These are phyloP conservation scores for Russula emetica DNA, from an alignment of 768 basidiomycete genomes.

Conservation along the genomic window DNA sequence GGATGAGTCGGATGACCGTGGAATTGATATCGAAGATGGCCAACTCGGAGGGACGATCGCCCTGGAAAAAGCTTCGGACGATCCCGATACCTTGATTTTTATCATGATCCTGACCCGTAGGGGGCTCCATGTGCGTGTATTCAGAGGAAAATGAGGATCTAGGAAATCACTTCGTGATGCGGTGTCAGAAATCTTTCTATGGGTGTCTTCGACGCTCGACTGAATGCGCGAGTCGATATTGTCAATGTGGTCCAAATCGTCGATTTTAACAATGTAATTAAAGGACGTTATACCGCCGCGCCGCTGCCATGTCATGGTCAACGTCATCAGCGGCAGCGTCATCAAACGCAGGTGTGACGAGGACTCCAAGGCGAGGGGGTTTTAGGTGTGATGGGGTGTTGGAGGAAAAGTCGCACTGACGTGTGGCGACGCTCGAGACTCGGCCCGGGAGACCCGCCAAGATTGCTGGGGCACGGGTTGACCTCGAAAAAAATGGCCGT, in stretches of 20 bases:
- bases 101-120: not conserved
- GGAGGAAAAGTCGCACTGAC: too few relatives aligned
- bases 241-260: not conserved
- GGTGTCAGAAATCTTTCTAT: not conserved
- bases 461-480: too few relatives aligned
- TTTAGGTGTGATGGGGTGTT: not conserved
- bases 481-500: too few relatives aligned
- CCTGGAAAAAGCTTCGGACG: not conserved
- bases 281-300: not conserved
- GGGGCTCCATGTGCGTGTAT: not conserved
- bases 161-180: not conserved
- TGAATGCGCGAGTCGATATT: not conserved
- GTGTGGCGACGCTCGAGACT: too few relatives aligned
- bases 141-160: not conserved
- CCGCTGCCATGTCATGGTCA: not conserved
- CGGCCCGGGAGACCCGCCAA: too few relatives aligned
- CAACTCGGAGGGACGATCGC: not conserved
- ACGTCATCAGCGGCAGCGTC: constrained; percentile 2
- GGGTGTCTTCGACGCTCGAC: not conserved
- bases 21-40: not conserved
- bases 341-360: not conserved
- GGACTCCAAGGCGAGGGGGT: not conserved
- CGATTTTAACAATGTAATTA: not conserved
- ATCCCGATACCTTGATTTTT: not conserved
- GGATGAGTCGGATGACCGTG: too few relatives aligned